Conservation (phyloP, 1,139 yeast species). For the Kurtzmaniella quercitrusa region DNA sequence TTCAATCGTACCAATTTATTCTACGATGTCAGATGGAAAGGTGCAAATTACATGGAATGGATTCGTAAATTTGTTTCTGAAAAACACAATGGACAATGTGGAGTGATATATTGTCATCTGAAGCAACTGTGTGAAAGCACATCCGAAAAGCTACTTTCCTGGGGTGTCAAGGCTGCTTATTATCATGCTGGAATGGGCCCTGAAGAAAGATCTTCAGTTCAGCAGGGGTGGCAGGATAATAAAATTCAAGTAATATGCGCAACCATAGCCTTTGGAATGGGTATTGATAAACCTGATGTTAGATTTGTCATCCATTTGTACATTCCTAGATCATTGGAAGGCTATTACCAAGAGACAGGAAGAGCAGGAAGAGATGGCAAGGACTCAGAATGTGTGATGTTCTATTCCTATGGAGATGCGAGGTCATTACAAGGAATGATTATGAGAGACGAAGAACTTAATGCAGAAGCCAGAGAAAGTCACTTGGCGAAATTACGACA, state of each 20-base stretch:
- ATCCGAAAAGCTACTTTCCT: slow-evolving; percentile 51
- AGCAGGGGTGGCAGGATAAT: slow-evolving; percentile 78
- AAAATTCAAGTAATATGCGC: slow-evolving; percentile 81
- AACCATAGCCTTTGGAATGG: slow-evolving; percentile 98
- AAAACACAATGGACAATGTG: slow-evolving; percentile 60
- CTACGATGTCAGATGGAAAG: slow-evolving; percentile 72
- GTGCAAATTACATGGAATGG: slow-evolving; percentile 53
- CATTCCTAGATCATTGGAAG: slow-evolving; percentile 89
- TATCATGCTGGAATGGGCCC: slow-evolving; percentile 95
- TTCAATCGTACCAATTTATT: slow-evolving; percentile 84
- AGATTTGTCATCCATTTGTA: slow-evolving; percentile 85
- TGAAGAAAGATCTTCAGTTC: slow-evolving; percentile 67
- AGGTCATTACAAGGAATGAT: slow-evolving; percentile 71
- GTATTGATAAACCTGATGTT: slow-evolving; percentile 95
- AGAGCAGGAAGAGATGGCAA: slow-evolving; percentile 96
- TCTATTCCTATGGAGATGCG: slow-evolving; percentile 74
- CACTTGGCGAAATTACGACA: slow-evolving; percentile 75
- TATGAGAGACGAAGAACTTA: slow-evolving; percentile 67
- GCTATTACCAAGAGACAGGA: slow-evolving; percentile 98
- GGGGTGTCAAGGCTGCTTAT: slow-evolving; percentile 65
- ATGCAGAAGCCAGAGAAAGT: slow-evolving; percentile 62
- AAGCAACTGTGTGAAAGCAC: slow-evolving; percentile 85
- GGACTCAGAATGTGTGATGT: slow-evolving; percentile 76
- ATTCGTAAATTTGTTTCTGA: slow-evolving; percentile 52
- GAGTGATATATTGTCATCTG: slow-evolving; percentile 92